Percentiles rank a stretch among this genome's conserved stretches.
phyloP scores from a whole-genome alignment of 2,329 filamentous ascomycete species.

The Xylariales sp. region DNA sequence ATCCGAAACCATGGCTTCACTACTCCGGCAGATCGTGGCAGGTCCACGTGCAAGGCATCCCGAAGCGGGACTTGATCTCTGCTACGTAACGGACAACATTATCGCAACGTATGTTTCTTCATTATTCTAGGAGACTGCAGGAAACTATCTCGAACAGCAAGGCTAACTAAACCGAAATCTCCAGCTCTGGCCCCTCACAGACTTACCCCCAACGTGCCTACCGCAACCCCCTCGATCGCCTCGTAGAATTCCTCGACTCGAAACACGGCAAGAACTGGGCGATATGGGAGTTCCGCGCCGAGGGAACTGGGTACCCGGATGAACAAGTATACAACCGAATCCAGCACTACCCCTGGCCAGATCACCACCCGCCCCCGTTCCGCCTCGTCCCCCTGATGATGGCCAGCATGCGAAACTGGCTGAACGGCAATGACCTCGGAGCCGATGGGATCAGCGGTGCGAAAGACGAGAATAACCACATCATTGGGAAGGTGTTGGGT shows the following conservation, averaged over 20 bases:
- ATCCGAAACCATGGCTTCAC: slow-evolving; percentile 53
- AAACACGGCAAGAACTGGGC: slow-evolving; percentile 83
- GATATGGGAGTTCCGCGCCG: slow-evolving; percentile 97
- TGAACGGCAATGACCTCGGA: slow-evolving; percentile 48
- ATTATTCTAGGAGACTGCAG: not conserved
- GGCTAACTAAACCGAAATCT: slow-evolving; percentile 25
- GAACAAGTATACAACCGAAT: slow-evolving; percentile 80
- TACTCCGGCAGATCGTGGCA: slow-evolving; percentile 88
- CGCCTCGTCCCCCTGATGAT: slow-evolving; percentile 81
- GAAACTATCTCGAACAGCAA: not conserved
- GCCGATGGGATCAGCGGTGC: slow-evolving; percentile 18
- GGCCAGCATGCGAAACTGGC: slow-evolving; percentile 89
- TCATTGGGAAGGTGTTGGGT: slow-evolving; percentile 20
- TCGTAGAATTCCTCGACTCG: slow-evolving; percentile 82
- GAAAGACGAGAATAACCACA: slow-evolving; percentile 15
- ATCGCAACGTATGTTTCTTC: slow-evolving; percentile 49
- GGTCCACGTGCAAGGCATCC: slow-evolving; percentile 78
- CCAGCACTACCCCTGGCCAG: slow-evolving; percentile 91
- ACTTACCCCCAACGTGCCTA: slow-evolving; percentile 90
- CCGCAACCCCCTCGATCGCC: slow-evolving; percentile 82
- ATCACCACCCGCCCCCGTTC: slow-evolving; percentile 96
- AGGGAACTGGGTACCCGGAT: slow-evolving; percentile 94
- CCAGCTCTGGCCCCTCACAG: slow-evolving; percentile 81
- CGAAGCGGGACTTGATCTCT: slow-evolving; percentile 86
- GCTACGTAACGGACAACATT: slow-evolving; percentile 86